Conservation (phyloP, 2,329 filamentous ascomycete species). For the Botryotinia narcissicola region DNA sequence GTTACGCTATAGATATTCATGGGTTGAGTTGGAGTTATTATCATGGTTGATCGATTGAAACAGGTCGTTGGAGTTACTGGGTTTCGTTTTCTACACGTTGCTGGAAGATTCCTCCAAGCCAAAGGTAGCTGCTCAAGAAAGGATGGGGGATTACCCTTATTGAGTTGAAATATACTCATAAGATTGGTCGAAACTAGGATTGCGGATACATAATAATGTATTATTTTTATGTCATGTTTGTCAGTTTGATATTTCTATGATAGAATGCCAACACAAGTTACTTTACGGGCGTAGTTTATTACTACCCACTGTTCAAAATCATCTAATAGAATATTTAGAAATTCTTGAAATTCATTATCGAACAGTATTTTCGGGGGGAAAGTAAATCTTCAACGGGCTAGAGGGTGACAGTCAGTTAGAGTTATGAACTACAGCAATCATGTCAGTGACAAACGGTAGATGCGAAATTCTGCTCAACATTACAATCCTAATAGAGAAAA, state of each 20-base stretch:
- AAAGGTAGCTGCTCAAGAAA: not conserved
- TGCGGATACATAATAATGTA: not conserved
- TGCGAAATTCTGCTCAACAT: too few relatives aligned
- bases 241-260: not conserved
- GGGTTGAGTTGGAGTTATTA: not conserved
- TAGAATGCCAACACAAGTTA: too few relatives aligned
- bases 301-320: too few relatives aligned
- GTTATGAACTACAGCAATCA: too few relatives aligned
- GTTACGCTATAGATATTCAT: not conserved
- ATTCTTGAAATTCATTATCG: too few relatives aligned
- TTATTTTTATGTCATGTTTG: not conserved
- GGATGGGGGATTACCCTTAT: rapidly evolving
- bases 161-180: not conserved
- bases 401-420: too few relatives aligned
- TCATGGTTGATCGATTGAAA: not conserved
- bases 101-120: not conserved
- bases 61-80: not conserved
- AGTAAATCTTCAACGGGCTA: too few relatives aligned
- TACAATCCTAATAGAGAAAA: too few relatives aligned
- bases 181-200: not conserved
- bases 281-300: too few relatives aligned
- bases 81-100: not conserved
- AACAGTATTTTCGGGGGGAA: too few relatives aligned
- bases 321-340: too few relatives aligned
- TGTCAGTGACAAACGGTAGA: too few relatives aligned